Evolutionary conservation across 129 eudicot genomes (phyloP).

Genomic region (Lactuca saligna): DNA sequence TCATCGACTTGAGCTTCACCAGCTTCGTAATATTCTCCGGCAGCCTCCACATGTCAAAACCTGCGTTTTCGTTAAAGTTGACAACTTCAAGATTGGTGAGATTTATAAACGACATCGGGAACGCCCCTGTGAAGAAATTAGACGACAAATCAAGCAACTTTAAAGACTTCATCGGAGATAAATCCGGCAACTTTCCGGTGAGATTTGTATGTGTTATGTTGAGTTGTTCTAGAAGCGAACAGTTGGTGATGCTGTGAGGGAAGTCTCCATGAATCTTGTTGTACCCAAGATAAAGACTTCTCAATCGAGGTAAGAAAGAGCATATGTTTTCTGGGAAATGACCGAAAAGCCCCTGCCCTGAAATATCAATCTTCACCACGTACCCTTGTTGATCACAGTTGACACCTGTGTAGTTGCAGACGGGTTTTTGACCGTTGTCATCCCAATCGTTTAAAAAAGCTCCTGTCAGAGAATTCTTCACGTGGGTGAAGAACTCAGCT

Average conservation of each 20-base stretch:
- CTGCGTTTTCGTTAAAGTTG: slow-evolving; percentile 65
- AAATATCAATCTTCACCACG: slow-evolving; percentile 43
- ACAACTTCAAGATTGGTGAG: slow-evolving; percentile 59
- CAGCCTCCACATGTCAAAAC: slow-evolving; percentile 51
- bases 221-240: slow-evolving; percentile 58
- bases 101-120: slow-evolving; percentile 60
- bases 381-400: slow-evolving; percentile 50
- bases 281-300: slow-evolving; percentile 41
- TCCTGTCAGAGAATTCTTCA: slow-evolving; percentile 58
- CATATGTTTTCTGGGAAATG: slow-evolving; percentile 64
- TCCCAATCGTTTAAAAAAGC: slow-evolving; percentile 46
- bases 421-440: slow-evolving; percentile 22
- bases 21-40: slow-evolving; percentile 55
- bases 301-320: slow-evolving; percentile 58
- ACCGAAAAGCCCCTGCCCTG: slow-evolving; percentile 59
- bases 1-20: slow-evolving; percentile 50
- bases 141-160: slow-evolving; percentile 56
- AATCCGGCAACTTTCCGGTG: slow-evolving; percentile 58
- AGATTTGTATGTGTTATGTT: slow-evolving; percentile 42
- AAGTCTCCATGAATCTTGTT: slow-evolving; percentile 55
- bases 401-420: slow-evolving; percentile 57
- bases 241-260: slow-evolving; percentile 56
- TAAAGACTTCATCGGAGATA: slow-evolving; percentile 55
- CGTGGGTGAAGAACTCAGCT: slow-evolving; percentile 50
- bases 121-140: slow-evolving; percentile 47